A percentile compares a stretch with the other conserved stretches of the same genome.
Evolutionary conservation across 2,329 filamentous ascomycete species (phyloP).

Genomic region (Colletotrichum brevisporum): DNA sequence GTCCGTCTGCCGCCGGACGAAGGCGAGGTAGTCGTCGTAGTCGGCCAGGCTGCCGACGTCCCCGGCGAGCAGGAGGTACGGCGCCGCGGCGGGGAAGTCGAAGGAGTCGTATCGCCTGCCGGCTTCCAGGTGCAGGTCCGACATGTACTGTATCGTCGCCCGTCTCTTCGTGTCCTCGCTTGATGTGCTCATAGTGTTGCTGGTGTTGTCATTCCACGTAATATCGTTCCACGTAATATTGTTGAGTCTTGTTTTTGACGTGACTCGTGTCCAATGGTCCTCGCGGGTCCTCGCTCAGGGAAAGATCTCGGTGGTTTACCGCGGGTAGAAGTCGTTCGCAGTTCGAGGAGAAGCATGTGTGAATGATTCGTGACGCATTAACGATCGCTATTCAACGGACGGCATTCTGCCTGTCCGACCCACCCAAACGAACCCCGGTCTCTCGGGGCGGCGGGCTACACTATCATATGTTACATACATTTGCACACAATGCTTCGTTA

Average conservation of each 20-base stretch:
- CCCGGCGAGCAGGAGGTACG: slow-evolving; percentile 62
- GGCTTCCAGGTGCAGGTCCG: slow-evolving; percentile 66
- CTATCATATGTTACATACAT: slow-evolving; percentile 33
- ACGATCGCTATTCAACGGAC: slow-evolving; percentile 17
- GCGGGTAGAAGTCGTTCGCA: neutral
- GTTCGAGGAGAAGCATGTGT: neutral
- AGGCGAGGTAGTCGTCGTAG: slow-evolving; percentile 59
- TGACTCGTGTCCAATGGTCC: too few relatives aligned
- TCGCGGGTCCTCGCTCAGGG: too few relatives aligned
- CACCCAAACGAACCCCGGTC: neutral
- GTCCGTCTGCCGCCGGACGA: slow-evolving; percentile 57
- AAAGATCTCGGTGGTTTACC: too few relatives aligned
- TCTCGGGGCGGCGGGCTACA: slow-evolving; percentile 11
- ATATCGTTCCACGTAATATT: too few relatives aligned
- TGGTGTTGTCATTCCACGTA: too few relatives aligned
- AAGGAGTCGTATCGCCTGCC: slow-evolving; percentile 59
- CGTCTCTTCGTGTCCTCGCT: too few relatives aligned
- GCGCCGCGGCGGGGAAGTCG: slow-evolving; percentile 55
- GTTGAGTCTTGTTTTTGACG: too few relatives aligned
- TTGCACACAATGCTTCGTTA: slow-evolving; percentile 34
- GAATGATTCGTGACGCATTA: slow-evolving; percentile 15
- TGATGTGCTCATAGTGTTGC: too few relatives aligned
- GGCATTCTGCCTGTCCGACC: neutral
- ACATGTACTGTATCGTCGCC: slow-evolving; percentile 57
- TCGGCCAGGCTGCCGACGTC: slow-evolving; percentile 65